A percentile compares a stretch with the other conserved stretches of the same genome.
Evolutionary conservation across 495 filamentous ascomycete genomes (phyloP).

Genomic region (Tricharina praecox): DNA sequence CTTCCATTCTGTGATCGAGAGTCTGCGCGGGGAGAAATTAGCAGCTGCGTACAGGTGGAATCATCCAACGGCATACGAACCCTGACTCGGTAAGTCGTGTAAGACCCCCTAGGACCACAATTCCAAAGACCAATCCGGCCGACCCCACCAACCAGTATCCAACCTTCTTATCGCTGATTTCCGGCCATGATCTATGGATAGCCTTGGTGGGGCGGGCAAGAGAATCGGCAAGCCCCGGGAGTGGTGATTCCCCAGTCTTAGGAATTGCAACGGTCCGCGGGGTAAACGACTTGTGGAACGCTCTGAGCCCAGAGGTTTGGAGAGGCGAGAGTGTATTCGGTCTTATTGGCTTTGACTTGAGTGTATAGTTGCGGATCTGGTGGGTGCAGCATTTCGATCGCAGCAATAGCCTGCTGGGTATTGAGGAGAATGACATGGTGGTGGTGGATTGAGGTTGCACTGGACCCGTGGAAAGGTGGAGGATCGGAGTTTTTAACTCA

Average conservation of each 20-base stretch:
- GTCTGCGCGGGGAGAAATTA: no score
- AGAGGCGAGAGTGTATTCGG: no score
- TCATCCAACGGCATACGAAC: no score
- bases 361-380: neutral
- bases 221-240: constrained; percentile 15
- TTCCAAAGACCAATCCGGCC: constrained; percentile 82
- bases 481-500: no score
- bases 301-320: no score
- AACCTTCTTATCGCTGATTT: constrained; percentile 52
- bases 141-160: constrained; percentile 89
- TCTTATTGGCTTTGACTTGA: no score
- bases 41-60: no score
- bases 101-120: constrained; percentile 86
- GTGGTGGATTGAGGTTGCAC: no score
- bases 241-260: constrained; percentile 9
- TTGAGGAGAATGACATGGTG: constrained; percentile 2
- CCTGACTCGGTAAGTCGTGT: constrained; percentile 92
- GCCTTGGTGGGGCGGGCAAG: constrained; percentile 11
- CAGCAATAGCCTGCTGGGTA: neutral
- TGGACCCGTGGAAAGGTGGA: no score
- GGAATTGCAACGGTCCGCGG: constrained; percentile 1
- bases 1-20: constrained; percentile 98
- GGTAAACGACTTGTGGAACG: no score
- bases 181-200: constrained; percentile 41
- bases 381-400: neutral